Base-by-base conservation (phyloP, 108 stramenopile genomes). In the Cyclotella kingstonii region DNA sequence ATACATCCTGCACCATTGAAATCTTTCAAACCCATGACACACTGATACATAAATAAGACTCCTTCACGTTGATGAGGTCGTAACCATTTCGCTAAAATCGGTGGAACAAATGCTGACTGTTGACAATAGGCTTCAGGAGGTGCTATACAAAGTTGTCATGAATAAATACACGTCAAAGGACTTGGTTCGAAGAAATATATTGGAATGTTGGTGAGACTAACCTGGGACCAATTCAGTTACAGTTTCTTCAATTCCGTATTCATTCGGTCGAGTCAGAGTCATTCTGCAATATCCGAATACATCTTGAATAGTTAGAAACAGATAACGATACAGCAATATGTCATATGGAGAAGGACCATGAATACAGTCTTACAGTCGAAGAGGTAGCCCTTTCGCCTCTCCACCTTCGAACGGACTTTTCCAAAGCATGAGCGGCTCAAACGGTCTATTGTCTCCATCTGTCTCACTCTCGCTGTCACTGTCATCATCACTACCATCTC, bases 61-160 rank as follows among this genome's bases (percentile, higher is more conserved):
- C 98, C 98, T 65, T 98, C 97, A 42, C 98, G 81, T 74, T 97
- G 98, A 82, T 99, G 98, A 17, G 97, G 97, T 50, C 98, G 85
- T 14, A 99, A 73, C 84, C 90, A 96, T 67, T 96, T 95, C 71
- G 95, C 95, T 31, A 99, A 73, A 19, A 95, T 70, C 6, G 85
- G 84, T 38, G 95, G 96, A 15, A 98, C 98, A 63, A 80, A 87
- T 14, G 93, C 88, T 44, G 81, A 63, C 49, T 88, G 62, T 54
- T 79, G 83, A 55, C 50, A 59, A 71, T 90, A 95, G 18, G 66
- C 65, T 27, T 70, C 41, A 11, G 68, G 44, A 2, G 90, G 88
- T 5, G 90, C 87, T 42, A 70, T 59, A 0, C 63, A 54, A 10
- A 72, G 18, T n/a, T 2, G 14, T 6, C 31, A 12, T n/a, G 21